phyloP scores from a whole-genome alignment of 2,329 filamentous ascomycete species.

The Verticillium alfalfae region DNA sequence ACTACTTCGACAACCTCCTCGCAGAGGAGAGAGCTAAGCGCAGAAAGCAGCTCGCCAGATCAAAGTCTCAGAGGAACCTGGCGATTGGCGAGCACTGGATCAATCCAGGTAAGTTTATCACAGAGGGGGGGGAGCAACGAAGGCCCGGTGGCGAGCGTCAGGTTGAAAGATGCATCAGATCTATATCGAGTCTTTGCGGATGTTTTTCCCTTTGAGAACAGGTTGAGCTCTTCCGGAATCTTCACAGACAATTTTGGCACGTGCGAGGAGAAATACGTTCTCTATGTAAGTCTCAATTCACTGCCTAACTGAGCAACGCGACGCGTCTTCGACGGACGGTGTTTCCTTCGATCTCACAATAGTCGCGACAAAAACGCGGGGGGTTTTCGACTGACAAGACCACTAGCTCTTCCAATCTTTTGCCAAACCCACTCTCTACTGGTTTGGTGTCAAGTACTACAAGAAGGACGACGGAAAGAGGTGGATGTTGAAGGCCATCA shows the following conservation, averaged over 20 bases:
- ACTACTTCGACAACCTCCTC: constrained; percentile 26
- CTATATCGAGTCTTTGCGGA: constrained; percentile 64
- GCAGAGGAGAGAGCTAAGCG: constrained; percentile 21
- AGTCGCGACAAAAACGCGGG: not conserved
- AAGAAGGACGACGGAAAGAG: constrained; percentile 25
- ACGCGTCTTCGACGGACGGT: not conserved
- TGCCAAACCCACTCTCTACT: constrained; percentile 53
- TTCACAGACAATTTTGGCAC: constrained; percentile 5
- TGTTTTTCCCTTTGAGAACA: constrained; percentile 53
- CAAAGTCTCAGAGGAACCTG: constrained; percentile 27
- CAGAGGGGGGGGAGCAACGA: no score
- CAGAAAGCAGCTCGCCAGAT: constrained; percentile 23
- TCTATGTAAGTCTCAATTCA: constrained; percentile 44
- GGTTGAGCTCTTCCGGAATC: constrained; percentile 38
- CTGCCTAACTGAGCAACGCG: not conserved
- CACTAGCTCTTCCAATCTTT: constrained; percentile 65
- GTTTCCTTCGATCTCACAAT: not conserved
- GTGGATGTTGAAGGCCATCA: constrained; percentile 8
- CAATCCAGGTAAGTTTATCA: constrained; percentile 39
- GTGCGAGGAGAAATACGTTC: constrained; percentile 29
- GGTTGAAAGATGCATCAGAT: constrained; percentile 27
- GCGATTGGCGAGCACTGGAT: constrained; percentile 34
- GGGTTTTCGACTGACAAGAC: not conserved
- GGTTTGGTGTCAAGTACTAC: constrained; percentile 48
- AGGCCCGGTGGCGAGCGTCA: not conserved